A percentile compares a stretch with the other conserved stretches of the same genome.
These are phyloP conservation scores for Coemansia interrupta DNA, from an alignment of 192 early-diverging fungal genomes.

Conservation along the genomic window DNA sequence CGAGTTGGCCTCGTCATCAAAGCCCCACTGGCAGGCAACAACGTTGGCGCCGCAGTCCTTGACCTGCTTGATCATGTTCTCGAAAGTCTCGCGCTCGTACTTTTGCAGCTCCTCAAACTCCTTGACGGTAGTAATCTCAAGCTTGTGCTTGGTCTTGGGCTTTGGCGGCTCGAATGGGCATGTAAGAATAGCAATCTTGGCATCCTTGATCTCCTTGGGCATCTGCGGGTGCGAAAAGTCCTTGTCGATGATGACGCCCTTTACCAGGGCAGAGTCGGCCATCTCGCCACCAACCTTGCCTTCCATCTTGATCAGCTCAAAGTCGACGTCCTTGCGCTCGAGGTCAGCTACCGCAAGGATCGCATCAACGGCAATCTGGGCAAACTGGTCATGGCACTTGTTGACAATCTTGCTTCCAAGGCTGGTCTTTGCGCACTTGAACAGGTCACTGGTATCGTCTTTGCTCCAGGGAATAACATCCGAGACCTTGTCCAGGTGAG, in stretches of 20 bases:
- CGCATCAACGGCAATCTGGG: constrained; percentile 97
- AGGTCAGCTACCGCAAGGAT: constrained; percentile 96
- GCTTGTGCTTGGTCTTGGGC: constrained; percentile 99
- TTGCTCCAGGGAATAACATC: constrained; percentile 84
- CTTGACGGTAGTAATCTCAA: constrained; percentile 97
- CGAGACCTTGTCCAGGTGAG: constrained; percentile 86
- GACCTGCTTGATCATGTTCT: constrained; percentile 93
- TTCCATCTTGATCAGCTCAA: constrained; percentile 99
- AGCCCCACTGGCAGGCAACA: constrained; percentile 99
- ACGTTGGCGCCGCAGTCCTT: constrained; percentile 98
- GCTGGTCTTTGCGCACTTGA: constrained; percentile 94
- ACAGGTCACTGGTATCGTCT: constrained; percentile 77
- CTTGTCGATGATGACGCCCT: constrained; percentile 99
- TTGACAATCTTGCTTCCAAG: constrained; percentile 99
- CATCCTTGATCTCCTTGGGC: constrained; percentile 92
- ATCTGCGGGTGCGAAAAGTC: constrained; percentile 99
- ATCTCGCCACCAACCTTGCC: constrained; percentile 98
- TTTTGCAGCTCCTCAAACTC: constrained; percentile 96
- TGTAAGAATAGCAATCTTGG: constrained; percentile 97
- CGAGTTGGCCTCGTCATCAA: constrained; percentile 99
- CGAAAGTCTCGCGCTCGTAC: constrained; percentile 96
- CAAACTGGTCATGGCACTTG: constrained; percentile 97
- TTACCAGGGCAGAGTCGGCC: constrained; percentile 86
- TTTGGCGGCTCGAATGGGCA: constrained; percentile 99
- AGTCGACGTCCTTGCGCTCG: constrained; percentile 99